These are phyloP conservation scores for Durotheca rogersii DNA, from an alignment of 495 filamentous ascomycete genomes.

Conservation along the genomic window DNA sequence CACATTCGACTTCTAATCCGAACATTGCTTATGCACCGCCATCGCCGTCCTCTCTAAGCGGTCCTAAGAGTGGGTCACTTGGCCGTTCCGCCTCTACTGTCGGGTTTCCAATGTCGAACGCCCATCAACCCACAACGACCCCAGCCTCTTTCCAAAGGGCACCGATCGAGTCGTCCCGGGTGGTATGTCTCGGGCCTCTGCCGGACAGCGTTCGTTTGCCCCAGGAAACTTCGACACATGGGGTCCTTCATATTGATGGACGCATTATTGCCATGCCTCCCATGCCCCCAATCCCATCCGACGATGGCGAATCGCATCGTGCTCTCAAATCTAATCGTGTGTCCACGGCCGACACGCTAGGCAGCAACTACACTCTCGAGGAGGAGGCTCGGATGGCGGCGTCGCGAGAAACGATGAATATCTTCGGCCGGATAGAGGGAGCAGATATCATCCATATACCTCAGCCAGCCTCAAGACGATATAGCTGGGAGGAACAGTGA, in stretches of 20 bases:
- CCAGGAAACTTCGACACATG: constrained; percentile 40
- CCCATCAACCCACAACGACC: constrained; percentile 32
- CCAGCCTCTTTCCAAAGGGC: constrained; percentile 43
- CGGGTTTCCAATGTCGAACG: constrained; percentile 34
- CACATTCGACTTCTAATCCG: constrained; percentile 31
- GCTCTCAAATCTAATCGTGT: constrained; percentile 23
- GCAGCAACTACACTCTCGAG: constrained; percentile 54
- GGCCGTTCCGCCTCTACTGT: constrained; percentile 38
- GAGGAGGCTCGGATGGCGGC: constrained; percentile 48
- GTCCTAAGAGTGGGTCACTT: constrained; percentile 37
- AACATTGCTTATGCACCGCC: constrained; percentile 38
- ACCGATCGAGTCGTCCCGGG: constrained; percentile 51
- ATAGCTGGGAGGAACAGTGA: constrained; percentile 52
- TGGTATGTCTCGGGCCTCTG: constrained; percentile 53
- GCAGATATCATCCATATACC: constrained; percentile 53
- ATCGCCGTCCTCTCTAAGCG: constrained; percentile 38
- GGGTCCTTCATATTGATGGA: constrained; percentile 38
- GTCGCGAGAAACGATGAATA: constrained; percentile 12
- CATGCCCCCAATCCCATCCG: constrained; percentile 21
- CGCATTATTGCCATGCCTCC: constrained; percentile 23
- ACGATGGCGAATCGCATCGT: constrained; percentile 9
- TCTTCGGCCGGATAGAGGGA: constrained; percentile 33
- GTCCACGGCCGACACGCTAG: constrained; percentile 47
- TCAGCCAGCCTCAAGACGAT: constrained; percentile 51
- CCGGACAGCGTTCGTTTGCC: constrained; percentile 52